Conservation (phyloP, 768 basidiomycete genomes). For the Hysterangium stoloniferum region DNA sequence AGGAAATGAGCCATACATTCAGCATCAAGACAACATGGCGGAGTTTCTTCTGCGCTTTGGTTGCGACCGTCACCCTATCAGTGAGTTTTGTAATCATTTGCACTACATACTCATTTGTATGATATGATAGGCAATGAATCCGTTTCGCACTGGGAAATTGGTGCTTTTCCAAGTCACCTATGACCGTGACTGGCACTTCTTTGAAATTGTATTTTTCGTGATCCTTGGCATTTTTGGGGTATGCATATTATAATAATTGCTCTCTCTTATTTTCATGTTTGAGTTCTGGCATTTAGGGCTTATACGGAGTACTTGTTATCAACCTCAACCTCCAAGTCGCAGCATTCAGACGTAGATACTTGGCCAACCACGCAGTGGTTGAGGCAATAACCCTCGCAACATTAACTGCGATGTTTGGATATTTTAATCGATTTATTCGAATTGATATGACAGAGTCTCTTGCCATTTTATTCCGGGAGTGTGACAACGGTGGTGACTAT, state of each 20-base stretch:
- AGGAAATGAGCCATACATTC: conserved; percentile 99
- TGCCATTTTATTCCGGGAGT: conserved; percentile 91
- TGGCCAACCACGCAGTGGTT: conserved; percentile 73
- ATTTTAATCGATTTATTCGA: conserved; percentile 88
- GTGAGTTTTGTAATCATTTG: conserved; percentile 40
- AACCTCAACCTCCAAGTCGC: conserved; percentile 96
- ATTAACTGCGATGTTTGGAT: conserved; percentile 86
- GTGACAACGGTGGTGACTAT: conserved; percentile 88
- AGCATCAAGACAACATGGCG: conserved; percentile 99
- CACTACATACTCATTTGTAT: conserved; percentile 7
- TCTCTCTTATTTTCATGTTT: conserved; percentile 12
- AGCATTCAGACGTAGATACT: conserved; percentile 87
- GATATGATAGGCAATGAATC: conserved; percentile 80
- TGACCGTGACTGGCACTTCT: conserved; percentile 97
- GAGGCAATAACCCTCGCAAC: conserved; percentile 86
- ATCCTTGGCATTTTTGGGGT: conserved; percentile 96
- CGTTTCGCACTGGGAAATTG: conserved; percentile 94
- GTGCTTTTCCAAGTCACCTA: conserved; percentile 98
- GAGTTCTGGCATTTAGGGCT: conserved; percentile 52
- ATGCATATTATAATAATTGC: conserved; percentile 19
- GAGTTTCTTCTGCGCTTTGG: conserved; percentile 93
- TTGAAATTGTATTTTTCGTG: conserved; percentile 94
- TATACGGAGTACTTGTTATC: conserved; percentile 95
- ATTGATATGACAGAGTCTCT: conserved; percentile 98
- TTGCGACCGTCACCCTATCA: conserved; percentile 92